Percentiles rank a stretch among this genome's conserved stretches.
phyloP scores from a whole-genome alignment of 345 rosid species.

The Syzygium grande region DNA sequence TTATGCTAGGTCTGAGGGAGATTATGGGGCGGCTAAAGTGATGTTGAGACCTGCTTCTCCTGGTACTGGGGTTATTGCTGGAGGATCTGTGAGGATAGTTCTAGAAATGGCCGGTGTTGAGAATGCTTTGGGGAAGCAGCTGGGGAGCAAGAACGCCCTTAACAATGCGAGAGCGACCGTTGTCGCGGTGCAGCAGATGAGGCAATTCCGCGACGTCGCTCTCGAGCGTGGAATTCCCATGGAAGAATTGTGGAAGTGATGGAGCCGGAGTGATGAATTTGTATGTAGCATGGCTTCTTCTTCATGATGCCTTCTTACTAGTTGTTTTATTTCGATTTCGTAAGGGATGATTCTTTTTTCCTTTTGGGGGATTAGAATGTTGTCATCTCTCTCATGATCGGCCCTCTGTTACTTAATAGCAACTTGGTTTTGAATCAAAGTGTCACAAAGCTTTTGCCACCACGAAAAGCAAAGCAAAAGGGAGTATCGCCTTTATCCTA shows the following conservation, averaged over 20 bases:
- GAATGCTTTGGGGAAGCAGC: slow-evolving; percentile 78
- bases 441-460: background rate
- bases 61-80: slow-evolving; percentile 92
- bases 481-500: background rate
- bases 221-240: slow-evolving; percentile 83
- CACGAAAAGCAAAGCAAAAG: background rate
- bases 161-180: slow-evolving; percentile 90
- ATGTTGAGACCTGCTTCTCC: slow-evolving; percentile 95
- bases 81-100: slow-evolving; percentile 86
- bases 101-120: slow-evolving; percentile 92
- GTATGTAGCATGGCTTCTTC: background rate
- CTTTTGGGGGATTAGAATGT: background rate
- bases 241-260: slow-evolving; percentile 86
- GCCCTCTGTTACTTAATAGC: background rate
- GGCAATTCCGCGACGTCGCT: slow-evolving; percentile 76
- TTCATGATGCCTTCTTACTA: background rate
- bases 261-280: background rate
- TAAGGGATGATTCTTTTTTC: background rate
- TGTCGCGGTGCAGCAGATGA: slow-evolving; percentile 76
- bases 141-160: slow-evolving; percentile 72
- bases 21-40: slow-evolving; percentile 84
- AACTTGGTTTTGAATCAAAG: background rate
- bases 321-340: background rate
- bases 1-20: slow-evolving; percentile 60
- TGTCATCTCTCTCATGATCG: background rate